A percentile compares a stretch with the other conserved stretches of the same genome.
These are phyloP conservation scores for Corylus heterophylla DNA, from an alignment of 306 rosid species.

Conservation along the genomic window DNA sequence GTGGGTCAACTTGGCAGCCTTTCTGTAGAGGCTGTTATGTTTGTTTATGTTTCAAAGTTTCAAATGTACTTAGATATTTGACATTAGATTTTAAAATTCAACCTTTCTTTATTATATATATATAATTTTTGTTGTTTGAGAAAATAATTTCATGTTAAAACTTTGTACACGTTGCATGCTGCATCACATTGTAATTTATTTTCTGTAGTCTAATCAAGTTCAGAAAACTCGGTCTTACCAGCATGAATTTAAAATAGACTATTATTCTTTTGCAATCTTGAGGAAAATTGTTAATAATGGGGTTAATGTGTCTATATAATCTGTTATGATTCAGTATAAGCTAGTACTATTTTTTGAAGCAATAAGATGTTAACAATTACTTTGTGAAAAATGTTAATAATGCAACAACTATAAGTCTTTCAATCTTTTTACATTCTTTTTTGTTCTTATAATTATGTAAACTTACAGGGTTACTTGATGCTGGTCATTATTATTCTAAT, in stretches of 20 bases:
- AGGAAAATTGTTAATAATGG: neutral
- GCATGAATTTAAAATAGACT: neutral
- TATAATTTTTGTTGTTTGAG: neutral
- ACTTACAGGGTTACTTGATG: neutral
- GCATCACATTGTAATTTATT: no score
- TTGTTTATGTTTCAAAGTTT: neutral
- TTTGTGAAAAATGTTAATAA: neutral
- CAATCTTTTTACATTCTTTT: neutral
- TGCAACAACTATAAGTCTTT: neutral
- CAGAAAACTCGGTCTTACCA: neutral
- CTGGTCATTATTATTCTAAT: neutral
- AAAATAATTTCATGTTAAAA: neutral
- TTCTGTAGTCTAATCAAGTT: neutral
- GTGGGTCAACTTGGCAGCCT: neutral
- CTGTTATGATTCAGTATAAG: neutral
- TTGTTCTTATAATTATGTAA: no score
- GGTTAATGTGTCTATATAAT: neutral
- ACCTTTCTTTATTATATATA: neutral
- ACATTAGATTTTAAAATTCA: neutral
- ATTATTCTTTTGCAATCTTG: neutral
- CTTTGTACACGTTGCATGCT: no score
- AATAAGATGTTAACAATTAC: neutral
- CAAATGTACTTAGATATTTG: neutral
- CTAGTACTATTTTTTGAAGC: neutral
- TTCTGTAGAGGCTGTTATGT: neutral